A percentile compares a stretch with the other conserved stretches of the same genome.
These are phyloP conservation scores for Urochloa ruziziensis DNA, from an alignment of 176 grass and related monocot genomes.

Conservation along the genomic window DNA sequence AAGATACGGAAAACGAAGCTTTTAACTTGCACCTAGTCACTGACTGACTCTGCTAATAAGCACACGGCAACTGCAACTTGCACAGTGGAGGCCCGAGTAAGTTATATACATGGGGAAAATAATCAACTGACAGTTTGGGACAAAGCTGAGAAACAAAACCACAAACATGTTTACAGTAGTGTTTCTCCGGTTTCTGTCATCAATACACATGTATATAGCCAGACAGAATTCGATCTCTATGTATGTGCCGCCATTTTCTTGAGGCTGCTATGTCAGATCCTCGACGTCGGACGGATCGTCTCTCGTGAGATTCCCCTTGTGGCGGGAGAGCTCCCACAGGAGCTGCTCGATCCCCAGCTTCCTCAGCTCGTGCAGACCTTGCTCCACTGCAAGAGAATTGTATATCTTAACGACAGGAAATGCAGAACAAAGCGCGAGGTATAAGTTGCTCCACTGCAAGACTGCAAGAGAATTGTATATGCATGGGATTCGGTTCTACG, in stretches of 20 bases:
- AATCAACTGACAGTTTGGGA: slow-evolving; percentile 21
- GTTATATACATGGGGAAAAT: slow-evolving; percentile 23
- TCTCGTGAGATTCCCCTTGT: slow-evolving; percentile 26
- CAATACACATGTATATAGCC: background rate
- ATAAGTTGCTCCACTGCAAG: background rate
- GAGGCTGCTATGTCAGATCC: slow-evolving; percentile 37
- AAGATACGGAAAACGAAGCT: no score
- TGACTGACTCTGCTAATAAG: no score
- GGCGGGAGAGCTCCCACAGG: slow-evolving; percentile 74
- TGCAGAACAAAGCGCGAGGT: no score
- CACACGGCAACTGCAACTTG: no score
- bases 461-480: no score
- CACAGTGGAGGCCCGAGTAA: background rate
- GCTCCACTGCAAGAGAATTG: slow-evolving; percentile 47
- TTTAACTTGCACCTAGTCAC: no score
- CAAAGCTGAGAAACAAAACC: slow-evolving; percentile 19
- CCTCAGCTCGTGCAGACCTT: slow-evolving; percentile 70
- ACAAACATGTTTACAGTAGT: slow-evolving; percentile 15
- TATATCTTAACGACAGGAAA: background rate
- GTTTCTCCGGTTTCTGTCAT: slow-evolving; percentile 22
- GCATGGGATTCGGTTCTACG: background rate
- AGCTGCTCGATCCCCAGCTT: slow-evolving; percentile 77
- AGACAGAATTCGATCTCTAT: background rate
- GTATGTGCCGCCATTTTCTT: background rate
- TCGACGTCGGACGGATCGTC: slow-evolving; percentile 22